phyloP scores from a whole-genome alignment of 495 filamentous ascomycete genomes.

The Penicillium samsonianum region DNA sequence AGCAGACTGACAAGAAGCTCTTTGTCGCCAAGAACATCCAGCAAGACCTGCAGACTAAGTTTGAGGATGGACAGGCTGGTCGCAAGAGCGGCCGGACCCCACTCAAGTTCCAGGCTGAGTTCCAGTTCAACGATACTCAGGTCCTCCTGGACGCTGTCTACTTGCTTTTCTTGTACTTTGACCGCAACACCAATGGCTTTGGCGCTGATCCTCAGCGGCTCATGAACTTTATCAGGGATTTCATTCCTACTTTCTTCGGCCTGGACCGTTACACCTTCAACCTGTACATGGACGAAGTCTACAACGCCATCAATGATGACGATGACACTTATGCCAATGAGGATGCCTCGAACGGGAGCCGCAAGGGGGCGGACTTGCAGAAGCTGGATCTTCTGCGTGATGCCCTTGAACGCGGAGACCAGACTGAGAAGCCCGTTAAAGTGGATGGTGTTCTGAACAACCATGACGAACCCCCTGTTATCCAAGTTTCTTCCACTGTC shows the following conservation, averaged over 20 bases:
- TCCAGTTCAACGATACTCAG: conserved; percentile 70
- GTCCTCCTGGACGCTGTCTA: conserved; percentile 81
- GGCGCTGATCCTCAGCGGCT: conserved; percentile 73
- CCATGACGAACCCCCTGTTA: conserved; percentile 80
- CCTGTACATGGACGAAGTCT: conserved; percentile 71
- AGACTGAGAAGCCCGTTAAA: conserved; percentile 66
- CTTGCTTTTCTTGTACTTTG: conserved; percentile 74
- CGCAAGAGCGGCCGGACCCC: conserved; percentile 60
- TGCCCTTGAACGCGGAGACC: conserved; percentile 68
- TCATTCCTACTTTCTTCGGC: conserved; percentile 87
- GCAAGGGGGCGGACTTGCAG: conserved; percentile 66
- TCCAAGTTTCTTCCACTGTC: conserved; percentile 54
- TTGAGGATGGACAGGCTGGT: conserved; percentile 76
- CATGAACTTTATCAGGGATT: conserved; percentile 80
- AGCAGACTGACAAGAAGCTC: conserved; percentile 81
- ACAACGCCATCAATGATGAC: conserved; percentile 57
- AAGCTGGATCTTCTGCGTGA: conserved; percentile 81
- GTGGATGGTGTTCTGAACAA: conserved; percentile 72
- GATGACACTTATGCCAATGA: conserved; percentile 58
- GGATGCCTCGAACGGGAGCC: conserved; percentile 53
- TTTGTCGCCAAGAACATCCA: conserved; percentile 84
- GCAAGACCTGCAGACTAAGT: conserved; percentile 80
- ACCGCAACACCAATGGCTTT: conserved; percentile 65
- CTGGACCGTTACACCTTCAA: conserved; percentile 74
- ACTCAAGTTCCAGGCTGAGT: conserved; percentile 70